Conservation (phyloP, 306 rosid genomes). For the Dalbergia cultrata region DNA sequence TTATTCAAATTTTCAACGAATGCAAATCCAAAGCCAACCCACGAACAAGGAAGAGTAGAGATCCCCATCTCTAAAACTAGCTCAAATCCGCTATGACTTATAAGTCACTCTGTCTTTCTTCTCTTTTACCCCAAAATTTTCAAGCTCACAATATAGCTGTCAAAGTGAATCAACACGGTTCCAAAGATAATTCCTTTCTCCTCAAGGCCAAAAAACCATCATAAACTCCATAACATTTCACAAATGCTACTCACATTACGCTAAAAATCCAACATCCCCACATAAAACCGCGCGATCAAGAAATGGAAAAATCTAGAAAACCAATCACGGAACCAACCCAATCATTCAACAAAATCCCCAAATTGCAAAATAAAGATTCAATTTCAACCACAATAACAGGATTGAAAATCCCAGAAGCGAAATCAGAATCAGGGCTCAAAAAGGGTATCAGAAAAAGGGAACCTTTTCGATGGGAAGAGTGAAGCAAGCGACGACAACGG, state of each 20-base stretch:
- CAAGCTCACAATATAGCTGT: neutral
- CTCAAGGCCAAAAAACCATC: neutral
- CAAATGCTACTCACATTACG: neutral
- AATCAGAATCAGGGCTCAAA: neutral
- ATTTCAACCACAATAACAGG: neutral
- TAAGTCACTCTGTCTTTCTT: too few species aligned
- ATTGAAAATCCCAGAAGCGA: conserved; percentile 6
- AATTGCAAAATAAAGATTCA: neutral
- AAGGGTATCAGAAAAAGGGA: conserved; percentile 25
- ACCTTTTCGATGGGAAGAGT: conserved; percentile 95
- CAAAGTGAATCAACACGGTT: neutral
- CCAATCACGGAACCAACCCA: neutral
- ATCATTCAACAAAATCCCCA: neutral
- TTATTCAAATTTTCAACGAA: neutral
- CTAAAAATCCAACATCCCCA: neutral
- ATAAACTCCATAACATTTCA: neutral
- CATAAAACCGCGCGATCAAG: neutral
- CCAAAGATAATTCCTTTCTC: neutral
- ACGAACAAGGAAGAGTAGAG: neutral
- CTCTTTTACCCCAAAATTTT: neutral
- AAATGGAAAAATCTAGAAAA: neutral
- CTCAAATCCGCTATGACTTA: neutral
- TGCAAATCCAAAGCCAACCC: conserved; percentile 10
- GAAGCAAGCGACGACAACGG: conserved; percentile 70
- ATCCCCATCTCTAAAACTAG: neutral